A percentile compares a stretch with the other conserved stretches of the same genome.
Conservation (phyloP, 1,139 yeast species). For the Debaryomycetaceae sp. region DNA sequence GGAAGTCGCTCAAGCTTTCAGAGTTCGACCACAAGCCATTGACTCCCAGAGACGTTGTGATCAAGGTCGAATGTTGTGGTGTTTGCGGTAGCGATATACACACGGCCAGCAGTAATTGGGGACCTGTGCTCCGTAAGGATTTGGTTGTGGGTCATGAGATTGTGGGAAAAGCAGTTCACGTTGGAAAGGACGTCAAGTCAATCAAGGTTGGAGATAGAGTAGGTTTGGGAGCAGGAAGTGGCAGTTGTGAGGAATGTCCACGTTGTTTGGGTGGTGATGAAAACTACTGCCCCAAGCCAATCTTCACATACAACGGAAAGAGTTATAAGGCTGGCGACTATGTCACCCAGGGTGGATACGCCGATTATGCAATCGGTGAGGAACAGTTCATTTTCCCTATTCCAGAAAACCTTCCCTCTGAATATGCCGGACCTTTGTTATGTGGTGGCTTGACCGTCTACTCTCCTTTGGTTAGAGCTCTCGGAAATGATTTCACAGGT, state of each 20-base stretch:
- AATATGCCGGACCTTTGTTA: constrained; percentile 45
- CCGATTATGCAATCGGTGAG: constrained; percentile 45
- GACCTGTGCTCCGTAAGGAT: constrained; percentile 18
- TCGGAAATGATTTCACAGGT: constrained; percentile 31
- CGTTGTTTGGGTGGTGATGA: constrained; percentile 41
- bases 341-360: constrained; percentile 52
- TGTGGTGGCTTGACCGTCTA: constrained; percentile 53
- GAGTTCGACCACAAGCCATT: constrained; percentile 29
- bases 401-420: constrained; percentile 40
- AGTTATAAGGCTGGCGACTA: constrained; percentile 41
- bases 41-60: constrained; percentile 27
- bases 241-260: constrained; percentile 41
- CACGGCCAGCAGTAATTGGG: constrained; percentile 40
- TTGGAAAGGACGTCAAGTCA: constrained; percentile 34
- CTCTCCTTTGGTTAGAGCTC: constrained; percentile 46
- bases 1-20: constrained; percentile 41
- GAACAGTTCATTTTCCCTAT: constrained; percentile 46
- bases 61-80: constrained; percentile 35
- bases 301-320: constrained; percentile 32
- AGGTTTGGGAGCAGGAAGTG: constrained; percentile 49
- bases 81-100: constrained; percentile 42
- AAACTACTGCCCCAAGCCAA: constrained; percentile 41
- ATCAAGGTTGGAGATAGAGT: constrained; percentile 42
- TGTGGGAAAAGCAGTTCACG: constrained; percentile 38
- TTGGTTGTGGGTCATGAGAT: constrained; percentile 43